phyloP scores from a whole-genome alignment of 2,329 filamentous ascomycete species.

The Diplodia scrobiculata region DNA sequence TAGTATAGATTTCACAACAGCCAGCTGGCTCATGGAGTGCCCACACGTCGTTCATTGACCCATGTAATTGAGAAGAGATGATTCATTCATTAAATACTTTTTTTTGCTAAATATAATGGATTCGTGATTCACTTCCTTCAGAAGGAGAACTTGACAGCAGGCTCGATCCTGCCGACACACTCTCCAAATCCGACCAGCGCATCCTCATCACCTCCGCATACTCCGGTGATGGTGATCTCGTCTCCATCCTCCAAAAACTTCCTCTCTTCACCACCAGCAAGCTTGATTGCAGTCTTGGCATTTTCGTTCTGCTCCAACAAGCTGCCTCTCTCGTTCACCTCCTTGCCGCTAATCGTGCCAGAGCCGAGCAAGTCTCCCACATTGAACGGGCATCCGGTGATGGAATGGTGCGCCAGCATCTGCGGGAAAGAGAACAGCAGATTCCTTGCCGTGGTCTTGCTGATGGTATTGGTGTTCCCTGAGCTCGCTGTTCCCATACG shows the following conservation, averaged over 20 bases:
- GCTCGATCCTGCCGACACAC: constrained; percentile 64
- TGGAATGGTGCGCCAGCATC: constrained; percentile 77
- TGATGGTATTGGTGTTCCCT: constrained; percentile 60
- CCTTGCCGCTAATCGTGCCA: constrained; percentile 72
- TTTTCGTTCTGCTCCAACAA: constrained; percentile 71
- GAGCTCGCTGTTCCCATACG: constrained; percentile 42
- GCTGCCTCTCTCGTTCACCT: constrained; percentile 63
- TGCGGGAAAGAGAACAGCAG: constrained; percentile 81
- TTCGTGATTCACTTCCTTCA: background rate
- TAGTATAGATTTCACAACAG: too few relatives aligned
- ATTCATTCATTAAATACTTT: too few relatives aligned
- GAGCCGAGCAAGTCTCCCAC: constrained; percentile 75
- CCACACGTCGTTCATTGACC: too few relatives aligned
- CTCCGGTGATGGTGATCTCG: constrained; percentile 65
- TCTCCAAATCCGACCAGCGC: constrained; percentile 76
- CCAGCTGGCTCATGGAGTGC: too few relatives aligned
- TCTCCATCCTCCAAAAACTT: constrained; percentile 76
- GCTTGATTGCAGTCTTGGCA: constrained; percentile 65
- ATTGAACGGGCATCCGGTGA: constrained; percentile 73
- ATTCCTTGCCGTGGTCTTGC: constrained; percentile 62
- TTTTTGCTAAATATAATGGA: too few relatives aligned
- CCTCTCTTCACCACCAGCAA: constrained; percentile 67
- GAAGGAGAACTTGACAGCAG: constrained; percentile 33
- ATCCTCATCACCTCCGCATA: constrained; percentile 60
- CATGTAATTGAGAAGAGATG: too few relatives aligned